Evolutionary conservation across 768 basidiomycete species (phyloP).

Genomic region (Tricholoma furcatifolium): DNA sequence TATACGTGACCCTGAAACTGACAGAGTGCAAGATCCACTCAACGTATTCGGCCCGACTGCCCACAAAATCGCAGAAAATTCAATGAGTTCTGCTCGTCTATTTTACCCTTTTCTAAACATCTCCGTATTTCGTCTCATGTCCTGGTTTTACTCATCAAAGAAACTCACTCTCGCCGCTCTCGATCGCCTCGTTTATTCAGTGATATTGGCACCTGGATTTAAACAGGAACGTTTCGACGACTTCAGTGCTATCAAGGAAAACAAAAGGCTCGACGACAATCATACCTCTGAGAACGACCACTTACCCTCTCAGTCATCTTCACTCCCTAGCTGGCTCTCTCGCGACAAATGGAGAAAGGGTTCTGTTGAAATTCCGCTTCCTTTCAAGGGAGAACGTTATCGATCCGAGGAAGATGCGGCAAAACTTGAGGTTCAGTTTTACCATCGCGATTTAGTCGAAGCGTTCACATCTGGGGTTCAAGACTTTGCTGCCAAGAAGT

Average conservation of each 20-base stretch:
- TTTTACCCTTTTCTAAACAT: constrained; percentile 3
- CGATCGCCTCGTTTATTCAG: not conserved
- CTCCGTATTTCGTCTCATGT: constrained; percentile 2
- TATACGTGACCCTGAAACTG: not conserved
- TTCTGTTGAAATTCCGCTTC: not conserved
- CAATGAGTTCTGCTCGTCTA: not conserved
- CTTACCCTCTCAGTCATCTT: not conserved
- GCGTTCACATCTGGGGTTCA: not conserved
- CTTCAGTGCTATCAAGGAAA: not conserved
- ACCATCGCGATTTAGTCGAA: not conserved
- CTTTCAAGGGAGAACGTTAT: not conserved
- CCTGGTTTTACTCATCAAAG: constrained; percentile 3
- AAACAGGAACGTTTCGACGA: not conserved
- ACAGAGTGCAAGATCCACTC: not conserved
- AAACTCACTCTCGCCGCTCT: not conserved
- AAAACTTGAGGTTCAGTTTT: not conserved
- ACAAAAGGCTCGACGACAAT: not conserved
- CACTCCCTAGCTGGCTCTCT: too few species aligned
- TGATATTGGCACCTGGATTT: not conserved
- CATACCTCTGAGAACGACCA: not conserved
- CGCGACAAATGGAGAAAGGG: not conserved
- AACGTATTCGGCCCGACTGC: not conserved
- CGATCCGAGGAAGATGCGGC: not conserved
- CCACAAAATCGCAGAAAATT: not conserved
- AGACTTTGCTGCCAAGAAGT: not conserved